These are phyloP conservation scores for Athelia psychrophila DNA, from an alignment of 1,284 basidiomycete genomes.

Conservation along the genomic window DNA sequence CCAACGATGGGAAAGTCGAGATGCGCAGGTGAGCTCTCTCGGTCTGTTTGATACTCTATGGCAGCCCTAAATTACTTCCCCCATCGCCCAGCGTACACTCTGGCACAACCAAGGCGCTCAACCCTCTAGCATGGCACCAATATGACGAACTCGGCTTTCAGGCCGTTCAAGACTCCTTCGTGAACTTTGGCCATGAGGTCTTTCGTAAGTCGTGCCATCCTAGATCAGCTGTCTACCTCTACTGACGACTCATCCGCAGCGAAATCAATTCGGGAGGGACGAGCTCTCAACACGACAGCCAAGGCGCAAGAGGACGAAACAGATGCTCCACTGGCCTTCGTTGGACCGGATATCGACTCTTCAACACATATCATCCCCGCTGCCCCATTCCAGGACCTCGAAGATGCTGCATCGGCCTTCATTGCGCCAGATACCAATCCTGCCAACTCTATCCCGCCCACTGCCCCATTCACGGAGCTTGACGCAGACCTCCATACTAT, in stretches of 20 bases:
- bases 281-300: too few relatives aligned
- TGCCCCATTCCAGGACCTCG: too few relatives aligned
- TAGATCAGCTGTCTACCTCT: not conserved
- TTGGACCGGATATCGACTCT: too few relatives aligned
- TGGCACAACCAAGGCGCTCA: not conserved
- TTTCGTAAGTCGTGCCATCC: not conserved
- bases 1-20: not conserved
- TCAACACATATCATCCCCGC: too few relatives aligned
- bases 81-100: not conserved
- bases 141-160: not conserved
- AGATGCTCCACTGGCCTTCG: too few relatives aligned
- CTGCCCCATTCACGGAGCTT: too few relatives aligned
- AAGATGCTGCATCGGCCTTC: too few relatives aligned
- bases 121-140: not conserved
- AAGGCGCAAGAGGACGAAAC: too few relatives aligned
- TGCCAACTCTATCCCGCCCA: too few relatives aligned
- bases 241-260: not conserved
- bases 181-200: not conserved
- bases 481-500: too few relatives aligned
- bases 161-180: not conserved
- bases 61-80: not conserved
- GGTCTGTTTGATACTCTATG: not conserved
- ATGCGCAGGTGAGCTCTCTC: not conserved
- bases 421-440: too few relatives aligned
- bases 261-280: too few relatives aligned